Evolutionary conservation across 768 basidiomycete species (phyloP).

Genomic region (Termitomyces titanicus): DNA sequence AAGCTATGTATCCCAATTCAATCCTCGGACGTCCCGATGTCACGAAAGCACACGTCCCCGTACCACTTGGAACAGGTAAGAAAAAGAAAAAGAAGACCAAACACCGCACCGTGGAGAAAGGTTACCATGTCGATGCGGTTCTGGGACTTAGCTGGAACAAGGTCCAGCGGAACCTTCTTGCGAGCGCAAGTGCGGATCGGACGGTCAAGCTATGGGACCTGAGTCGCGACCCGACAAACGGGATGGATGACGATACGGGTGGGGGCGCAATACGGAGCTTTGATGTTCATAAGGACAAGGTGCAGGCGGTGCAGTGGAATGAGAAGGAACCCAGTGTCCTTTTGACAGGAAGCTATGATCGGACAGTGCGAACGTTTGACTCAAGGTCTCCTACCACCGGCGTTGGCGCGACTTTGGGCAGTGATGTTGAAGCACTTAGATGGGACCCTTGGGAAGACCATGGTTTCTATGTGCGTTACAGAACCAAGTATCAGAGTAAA

Average conservation of each 20-base stretch:
- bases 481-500: background rate
- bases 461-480: constrained; percentile 72
- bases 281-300: constrained; percentile 85
- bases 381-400: constrained; percentile 77
- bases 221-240: constrained; percentile 53
- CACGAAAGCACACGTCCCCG: constrained; percentile 74
- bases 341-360: constrained; percentile 91
- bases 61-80: constrained; percentile 87
- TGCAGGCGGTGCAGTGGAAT: constrained; percentile 97
- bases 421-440: constrained; percentile 88
- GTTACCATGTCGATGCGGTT: constrained; percentile 91
- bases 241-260: constrained; percentile 36
- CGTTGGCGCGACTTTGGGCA: constrained; percentile 81
- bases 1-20: constrained; percentile 90
- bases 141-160: constrained; percentile 93
- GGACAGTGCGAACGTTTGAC: constrained; percentile 94
- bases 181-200: constrained; percentile 88
- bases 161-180: constrained; percentile 83
- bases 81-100: constrained; percentile 92
- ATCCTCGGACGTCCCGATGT: constrained; percentile 89
- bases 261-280: constrained; percentile 82
- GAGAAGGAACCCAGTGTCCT: constrained; percentile 82
- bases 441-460: constrained; percentile 97
- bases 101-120: constrained; percentile 52
- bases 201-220: constrained; percentile 99